Evolutionary conservation across 1,284 basidiomycete species (phyloP).

Genomic region (Agaricales sp.): DNA sequence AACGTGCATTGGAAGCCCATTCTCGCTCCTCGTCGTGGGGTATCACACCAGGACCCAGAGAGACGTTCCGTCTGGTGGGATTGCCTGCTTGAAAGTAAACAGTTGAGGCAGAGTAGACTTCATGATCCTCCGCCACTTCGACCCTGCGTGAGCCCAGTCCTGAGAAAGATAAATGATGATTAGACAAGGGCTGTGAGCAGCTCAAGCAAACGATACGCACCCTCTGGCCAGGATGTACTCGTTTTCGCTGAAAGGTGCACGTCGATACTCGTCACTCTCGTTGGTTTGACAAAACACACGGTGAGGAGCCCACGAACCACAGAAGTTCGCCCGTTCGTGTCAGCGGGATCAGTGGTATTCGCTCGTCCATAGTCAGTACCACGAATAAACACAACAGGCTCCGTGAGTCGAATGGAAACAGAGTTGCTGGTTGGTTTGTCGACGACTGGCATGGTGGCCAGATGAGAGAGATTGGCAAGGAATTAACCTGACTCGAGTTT

Average conservation of each 20-base stretch:
- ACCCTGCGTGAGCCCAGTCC: neutral
- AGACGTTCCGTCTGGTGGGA: neutral
- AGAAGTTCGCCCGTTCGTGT: neutral
- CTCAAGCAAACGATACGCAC: neutral
- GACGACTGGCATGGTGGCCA: neutral
- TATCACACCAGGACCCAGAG: neutral
- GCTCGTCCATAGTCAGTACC: neutral
- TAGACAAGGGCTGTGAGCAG: neutral
- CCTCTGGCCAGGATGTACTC: neutral
- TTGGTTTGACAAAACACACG: slow-evolving; percentile 1
- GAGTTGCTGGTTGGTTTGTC: neutral
- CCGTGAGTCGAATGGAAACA: neutral
- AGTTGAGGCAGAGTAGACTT: neutral
- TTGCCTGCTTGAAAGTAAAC: slow-evolving; percentile 1
- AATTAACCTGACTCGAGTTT: no score
- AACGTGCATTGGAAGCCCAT: neutral
- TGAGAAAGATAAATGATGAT: neutral
- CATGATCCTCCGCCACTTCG: neutral
- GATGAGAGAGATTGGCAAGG: neutral
- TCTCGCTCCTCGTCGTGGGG: neutral
- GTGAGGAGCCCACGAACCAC: neutral
- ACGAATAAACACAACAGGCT: neutral
- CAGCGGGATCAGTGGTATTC: neutral
- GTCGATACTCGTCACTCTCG: neutral
- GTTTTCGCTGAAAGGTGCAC: neutral